Evolutionary conservation across 1,284 basidiomycete species (phyloP).

Genomic region (Leccinum pachyderme): DNA sequence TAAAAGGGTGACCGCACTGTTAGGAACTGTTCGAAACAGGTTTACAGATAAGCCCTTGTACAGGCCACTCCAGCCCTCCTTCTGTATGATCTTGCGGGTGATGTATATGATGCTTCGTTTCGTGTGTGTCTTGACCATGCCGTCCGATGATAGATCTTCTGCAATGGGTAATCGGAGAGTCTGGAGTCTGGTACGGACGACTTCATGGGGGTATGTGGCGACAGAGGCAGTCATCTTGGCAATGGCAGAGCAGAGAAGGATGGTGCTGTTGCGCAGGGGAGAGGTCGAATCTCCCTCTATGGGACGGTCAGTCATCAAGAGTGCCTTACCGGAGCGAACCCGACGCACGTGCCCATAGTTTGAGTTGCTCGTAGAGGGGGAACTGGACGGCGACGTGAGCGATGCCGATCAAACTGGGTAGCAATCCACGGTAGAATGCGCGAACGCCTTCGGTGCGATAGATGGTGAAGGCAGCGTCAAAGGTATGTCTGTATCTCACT

Average conservation of each 20-base stretch:
- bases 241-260: constrained; percentile 82
- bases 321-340: neutral
- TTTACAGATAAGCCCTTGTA: constrained; percentile 92
- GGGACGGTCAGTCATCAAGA: constrained; percentile 4
- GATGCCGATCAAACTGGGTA: constrained; percentile 88
- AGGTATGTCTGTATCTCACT: constrained; percentile 79
- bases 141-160: constrained; percentile 54
- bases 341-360: constrained; percentile 75
- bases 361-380: constrained; percentile 91
- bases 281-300: constrained; percentile 53
- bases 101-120: constrained; percentile 71
- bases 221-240: constrained; percentile 95
- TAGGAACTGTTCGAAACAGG: constrained; percentile 88
- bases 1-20: constrained; percentile 90
- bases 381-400: constrained; percentile 94
- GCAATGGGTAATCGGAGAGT: constrained; percentile 69
- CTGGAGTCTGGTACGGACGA: constrained; percentile 88
- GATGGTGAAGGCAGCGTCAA: constrained; percentile 84
- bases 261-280: constrained; percentile 65
- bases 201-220: constrained; percentile 95
- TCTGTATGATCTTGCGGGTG: constrained; percentile 66
- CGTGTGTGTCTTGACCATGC: constrained; percentile 51
- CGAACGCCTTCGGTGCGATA: constrained; percentile 80
- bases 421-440: constrained; percentile 89
- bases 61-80: constrained; percentile 84